Evolutionary conservation across 1,284 basidiomycete species (phyloP).

Genomic region (Ustilago curta): DNA sequence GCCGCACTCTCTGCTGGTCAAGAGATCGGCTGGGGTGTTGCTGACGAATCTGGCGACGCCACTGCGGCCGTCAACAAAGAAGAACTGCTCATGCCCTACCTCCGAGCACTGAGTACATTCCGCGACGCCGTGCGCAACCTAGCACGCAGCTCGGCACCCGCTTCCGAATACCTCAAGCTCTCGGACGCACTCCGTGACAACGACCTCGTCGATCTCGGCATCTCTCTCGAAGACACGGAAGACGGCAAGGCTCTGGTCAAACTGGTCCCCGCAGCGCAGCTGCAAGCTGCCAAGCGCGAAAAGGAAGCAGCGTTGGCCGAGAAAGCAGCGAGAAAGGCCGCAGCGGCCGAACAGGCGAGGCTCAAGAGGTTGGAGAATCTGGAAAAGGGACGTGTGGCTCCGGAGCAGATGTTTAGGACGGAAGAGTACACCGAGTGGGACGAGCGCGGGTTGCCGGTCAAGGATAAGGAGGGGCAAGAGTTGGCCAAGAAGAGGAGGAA

Average conservation of each 20-base stretch:
- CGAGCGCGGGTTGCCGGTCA: conserved; percentile 83
- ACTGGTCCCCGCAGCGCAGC: conserved; percentile 83
- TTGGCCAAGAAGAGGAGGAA: conserved; percentile 85
- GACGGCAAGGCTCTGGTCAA: conserved; percentile 88
- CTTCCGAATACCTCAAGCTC: conserved; percentile 62
- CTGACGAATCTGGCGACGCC: conserved; percentile 36
- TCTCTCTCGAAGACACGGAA: conserved; percentile 91
- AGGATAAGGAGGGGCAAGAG: conserved; percentile 85
- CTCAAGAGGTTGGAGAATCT: conserved; percentile 81
- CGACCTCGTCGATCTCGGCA: conserved; percentile 90
- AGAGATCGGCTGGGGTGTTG: conserved; percentile 64
- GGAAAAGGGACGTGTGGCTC: conserved; percentile 83
- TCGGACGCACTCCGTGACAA: conserved; percentile 86
- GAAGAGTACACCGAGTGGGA: conserved; percentile 80
- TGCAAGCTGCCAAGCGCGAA: conserved; percentile 87
- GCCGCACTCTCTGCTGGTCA: conserved; percentile 29
- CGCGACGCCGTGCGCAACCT: conserved; percentile 87
- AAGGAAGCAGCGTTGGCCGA: conserved; percentile 83
- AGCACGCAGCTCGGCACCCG: conserved; percentile 74
- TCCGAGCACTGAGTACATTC: conserved; percentile 87
- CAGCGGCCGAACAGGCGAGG: conserved; percentile 78
- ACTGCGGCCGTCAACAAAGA: conserved; percentile 76
- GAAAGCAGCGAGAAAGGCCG: conserved; percentile 85
- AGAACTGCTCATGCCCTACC: conserved; percentile 87
- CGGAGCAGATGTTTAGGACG: conserved; percentile 82